Conservation (phyloP, 768 basidiomycete species). For the Suillus occidentalis region DNA sequence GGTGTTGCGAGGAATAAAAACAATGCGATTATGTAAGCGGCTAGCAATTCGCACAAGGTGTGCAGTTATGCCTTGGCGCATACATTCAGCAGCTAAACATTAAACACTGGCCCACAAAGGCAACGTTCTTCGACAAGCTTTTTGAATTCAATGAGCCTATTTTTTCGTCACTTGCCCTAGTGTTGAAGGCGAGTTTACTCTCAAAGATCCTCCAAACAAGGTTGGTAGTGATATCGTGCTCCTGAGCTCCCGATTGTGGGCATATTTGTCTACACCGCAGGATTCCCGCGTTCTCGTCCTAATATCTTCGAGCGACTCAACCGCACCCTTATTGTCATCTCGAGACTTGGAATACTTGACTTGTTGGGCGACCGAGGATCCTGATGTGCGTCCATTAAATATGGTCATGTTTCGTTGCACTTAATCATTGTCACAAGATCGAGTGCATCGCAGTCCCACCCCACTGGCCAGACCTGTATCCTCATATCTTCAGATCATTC, state of each 20-base stretch:
- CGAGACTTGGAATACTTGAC: constrained; percentile 17
- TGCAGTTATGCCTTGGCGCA: no score
- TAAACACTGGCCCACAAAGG: background rate
- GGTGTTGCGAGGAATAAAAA: constrained; percentile 5
- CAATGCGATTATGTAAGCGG: constrained; percentile 25
- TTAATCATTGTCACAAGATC: background rate
- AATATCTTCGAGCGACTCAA: background rate
- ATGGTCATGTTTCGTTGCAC: background rate
- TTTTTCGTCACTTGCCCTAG: constrained; percentile 31
- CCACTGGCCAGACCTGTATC: constrained; percentile 39
- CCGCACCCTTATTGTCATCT: no score
- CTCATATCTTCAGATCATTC: constrained; percentile 35
- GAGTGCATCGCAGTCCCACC: constrained; percentile 35
- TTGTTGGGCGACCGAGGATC: constrained; percentile 37
- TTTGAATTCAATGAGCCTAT: constrained; percentile 34
- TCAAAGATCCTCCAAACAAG: constrained; percentile 13
- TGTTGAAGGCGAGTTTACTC: constrained; percentile 28
- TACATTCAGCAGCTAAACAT: background rate
- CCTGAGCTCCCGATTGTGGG: constrained; percentile 14
- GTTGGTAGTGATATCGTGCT: constrained; percentile 27
- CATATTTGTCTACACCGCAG: background rate
- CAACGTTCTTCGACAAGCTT: background rate
- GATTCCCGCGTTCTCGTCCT: background rate
- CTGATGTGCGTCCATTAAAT: constrained; percentile 35
- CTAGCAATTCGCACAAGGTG: background rate